Evolutionary conservation across 805 yeast genomes (phyloP).

Genomic region (Ogataea sp.): DNA sequence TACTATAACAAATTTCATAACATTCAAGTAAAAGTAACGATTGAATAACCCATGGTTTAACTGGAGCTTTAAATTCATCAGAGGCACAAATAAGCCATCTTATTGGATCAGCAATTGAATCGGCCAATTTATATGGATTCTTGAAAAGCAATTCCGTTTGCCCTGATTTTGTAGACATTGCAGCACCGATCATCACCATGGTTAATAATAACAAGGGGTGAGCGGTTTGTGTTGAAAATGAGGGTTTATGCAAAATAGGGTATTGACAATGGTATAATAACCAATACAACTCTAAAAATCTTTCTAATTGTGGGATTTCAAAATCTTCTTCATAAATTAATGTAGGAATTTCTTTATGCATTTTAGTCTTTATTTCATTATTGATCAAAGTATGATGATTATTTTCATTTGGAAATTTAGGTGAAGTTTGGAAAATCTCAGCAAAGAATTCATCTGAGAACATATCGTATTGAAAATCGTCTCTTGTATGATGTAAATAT

Average conservation of each 20-base stretch:
- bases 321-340: conserved; percentile 3
- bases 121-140: conserved; percentile 18
- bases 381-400: conserved; percentile 1
- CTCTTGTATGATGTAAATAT: background rate
- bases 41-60: conserved; percentile 35
- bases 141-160: conserved; percentile 2
- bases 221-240: conserved; percentile 38
- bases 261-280: conserved; percentile 41
- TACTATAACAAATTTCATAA: conserved; percentile 34
- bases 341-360: conserved; percentile 3
- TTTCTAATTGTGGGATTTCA: conserved; percentile 4
- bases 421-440: conserved; percentile 1
- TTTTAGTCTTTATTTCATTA: conserved; percentile 6
- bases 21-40: conserved; percentile 34
- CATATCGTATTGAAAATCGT: background rate
- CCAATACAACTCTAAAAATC: conserved; percentile 33
- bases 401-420: conserved; percentile 2
- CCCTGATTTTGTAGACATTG: conserved; percentile 1
- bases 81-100: conserved; percentile 34
- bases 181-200: conserved; percentile 47
- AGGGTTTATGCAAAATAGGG: conserved; percentile 34
- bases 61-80: conserved; percentile 32
- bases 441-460: conserved; percentile 3
- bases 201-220: conserved; percentile 42
- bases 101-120: conserved; percentile 30